These are phyloP conservation scores for Boletus sp. DNA, from an alignment of 1,284 basidiomycete species.

Conservation along the genomic window DNA sequence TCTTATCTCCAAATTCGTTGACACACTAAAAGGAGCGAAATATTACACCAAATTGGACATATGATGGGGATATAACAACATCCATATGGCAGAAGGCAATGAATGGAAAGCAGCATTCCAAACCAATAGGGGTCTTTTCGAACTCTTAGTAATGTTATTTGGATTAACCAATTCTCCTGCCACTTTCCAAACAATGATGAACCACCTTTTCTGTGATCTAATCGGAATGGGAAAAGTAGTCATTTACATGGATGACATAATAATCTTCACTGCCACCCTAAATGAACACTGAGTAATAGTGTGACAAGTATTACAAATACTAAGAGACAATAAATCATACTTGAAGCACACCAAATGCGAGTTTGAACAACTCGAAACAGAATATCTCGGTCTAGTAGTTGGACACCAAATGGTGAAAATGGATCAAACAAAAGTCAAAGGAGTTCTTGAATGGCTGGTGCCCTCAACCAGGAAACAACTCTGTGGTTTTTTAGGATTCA, in stretches of 20 bases:
- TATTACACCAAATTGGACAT: conserved; percentile 3
- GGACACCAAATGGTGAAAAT: background rate
- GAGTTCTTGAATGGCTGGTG: background rate
- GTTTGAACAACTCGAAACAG: background rate
- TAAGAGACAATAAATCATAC: background rate
- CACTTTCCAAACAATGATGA: conserved; percentile 5
- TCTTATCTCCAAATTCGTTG: background rate
- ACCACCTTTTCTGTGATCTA: background rate
- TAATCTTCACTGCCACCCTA: background rate
- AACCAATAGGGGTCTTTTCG: background rate
- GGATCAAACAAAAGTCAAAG: background rate
- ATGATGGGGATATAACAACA: conserved; percentile 1
- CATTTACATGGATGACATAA: background rate
- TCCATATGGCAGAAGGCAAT: background rate
- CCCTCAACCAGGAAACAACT: background rate
- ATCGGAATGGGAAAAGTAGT: background rate
- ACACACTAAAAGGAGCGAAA: background rate
- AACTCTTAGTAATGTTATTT: conserved; percentile 8
- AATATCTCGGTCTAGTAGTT: background rate
- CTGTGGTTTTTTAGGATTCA: background rate
- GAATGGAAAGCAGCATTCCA: conserved; percentile 5
- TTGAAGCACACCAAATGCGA: background rate
- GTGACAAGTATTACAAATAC: background rate
- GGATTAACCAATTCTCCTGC: background rate
- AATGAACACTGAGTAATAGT: background rate